Conservation (phyloP, 306 rosid genomes). For the Ammopiptanthus mongolicus region DNA sequence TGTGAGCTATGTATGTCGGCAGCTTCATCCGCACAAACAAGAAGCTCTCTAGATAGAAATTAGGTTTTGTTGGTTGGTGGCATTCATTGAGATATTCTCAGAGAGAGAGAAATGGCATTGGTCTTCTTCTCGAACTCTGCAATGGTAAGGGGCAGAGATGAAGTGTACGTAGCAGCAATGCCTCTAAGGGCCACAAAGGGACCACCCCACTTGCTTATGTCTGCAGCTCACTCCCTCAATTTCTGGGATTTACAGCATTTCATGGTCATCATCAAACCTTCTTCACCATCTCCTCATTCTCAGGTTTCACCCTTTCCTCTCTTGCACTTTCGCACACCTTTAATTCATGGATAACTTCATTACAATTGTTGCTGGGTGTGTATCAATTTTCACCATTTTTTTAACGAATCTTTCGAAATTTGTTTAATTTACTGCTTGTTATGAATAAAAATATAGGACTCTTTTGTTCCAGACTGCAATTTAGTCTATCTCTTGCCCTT, state of each 20-base stretch:
- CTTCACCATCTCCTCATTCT: conserved; percentile 32
- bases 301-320: conserved; percentile 44
- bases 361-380: neutral
- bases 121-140: conserved; percentile 16
- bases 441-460: neutral
- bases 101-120: conserved; percentile 32
- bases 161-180: conserved; percentile 80
- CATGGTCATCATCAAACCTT: conserved; percentile 73
- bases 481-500: neutral
- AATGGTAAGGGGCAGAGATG: conserved; percentile 39
- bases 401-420: neutral
- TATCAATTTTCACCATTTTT: neutral
- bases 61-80: too few species aligned
- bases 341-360: neutral
- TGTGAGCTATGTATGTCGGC: neutral
- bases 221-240: conserved; percentile 67
- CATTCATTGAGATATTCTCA: neutral
- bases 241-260: conserved; percentile 85
- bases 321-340: neutral
- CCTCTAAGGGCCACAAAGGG: conserved; percentile 87
- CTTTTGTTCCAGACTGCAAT: neutral
- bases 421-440: neutral
- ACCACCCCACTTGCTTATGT: conserved; percentile 70
- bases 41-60: neutral
- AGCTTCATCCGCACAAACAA: too few species aligned